Evolutionary conservation across 139 green algal genomes (phyloP), one percentile per base, ranked within the genome.

Genomic region (Tetradesmus obliquus): DNA sequence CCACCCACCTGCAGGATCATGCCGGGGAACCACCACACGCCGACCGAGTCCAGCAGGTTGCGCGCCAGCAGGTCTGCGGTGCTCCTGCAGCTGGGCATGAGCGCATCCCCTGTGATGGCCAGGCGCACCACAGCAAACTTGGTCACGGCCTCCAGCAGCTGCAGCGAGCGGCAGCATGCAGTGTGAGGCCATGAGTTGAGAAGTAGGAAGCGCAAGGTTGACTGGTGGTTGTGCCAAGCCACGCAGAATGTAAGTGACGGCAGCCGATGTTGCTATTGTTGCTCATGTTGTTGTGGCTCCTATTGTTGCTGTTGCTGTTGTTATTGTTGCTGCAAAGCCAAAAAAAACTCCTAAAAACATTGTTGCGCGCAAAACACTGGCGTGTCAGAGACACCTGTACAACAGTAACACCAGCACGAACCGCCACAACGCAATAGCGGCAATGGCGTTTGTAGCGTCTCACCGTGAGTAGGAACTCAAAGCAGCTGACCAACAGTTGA

Each of bases 81-180:
- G 55, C 55, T 60, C 13, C 83, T 58, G 71, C 83, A 89, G n/a
- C 82, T 82, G 83, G 72, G 51, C 71, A 92, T 87, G 82, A 92
- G 79, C 22, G 83, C 90, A 20, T 92, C 90, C 0, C 90, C 90
- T 6, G 90, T 92, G 55, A 92, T 90, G 71, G 90, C 90, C 62
- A 82, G 53, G 22, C 55, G 57, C 66, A 92, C 90, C 20, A 92
- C 90, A 54, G 66, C 83, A 86, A 92, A 92, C 71, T 90, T 89
- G 22, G 83, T 92, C 24, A 92, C 66, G 8, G 66, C 22, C 82
- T 92, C 88, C 5, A 91, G 76, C 20, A 91, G 17, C 87, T 91
- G 76, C 55, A 45, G 82, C 55, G 9, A 71, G 82, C 54, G 55
- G 22, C 3, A 51, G 45, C 19, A 84, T 7, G 12, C 79, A 84